Percentiles rank a stretch among this genome's conserved stretches.
These are phyloP conservation scores for Neonectria sp. DNA, from an alignment of 2,329 filamentous ascomycete genomes.

Conservation along the genomic window DNA sequence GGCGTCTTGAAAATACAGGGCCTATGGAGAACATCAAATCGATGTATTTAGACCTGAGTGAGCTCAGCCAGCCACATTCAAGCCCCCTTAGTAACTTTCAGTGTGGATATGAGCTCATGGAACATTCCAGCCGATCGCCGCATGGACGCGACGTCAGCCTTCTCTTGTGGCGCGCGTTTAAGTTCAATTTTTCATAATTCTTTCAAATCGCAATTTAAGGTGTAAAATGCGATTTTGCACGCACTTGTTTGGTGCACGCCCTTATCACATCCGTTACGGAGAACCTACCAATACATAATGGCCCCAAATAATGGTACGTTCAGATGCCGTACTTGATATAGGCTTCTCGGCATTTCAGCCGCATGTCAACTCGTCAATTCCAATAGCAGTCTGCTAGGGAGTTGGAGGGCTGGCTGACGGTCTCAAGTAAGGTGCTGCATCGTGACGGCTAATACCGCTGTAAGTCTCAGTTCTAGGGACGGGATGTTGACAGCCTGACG, in stretches of 20 bases:
- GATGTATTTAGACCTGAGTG: background rate
- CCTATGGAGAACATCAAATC: background rate
- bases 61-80: background rate
- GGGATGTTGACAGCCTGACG: background rate
- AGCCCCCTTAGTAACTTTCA: background rate
- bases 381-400: background rate
- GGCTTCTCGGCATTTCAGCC: background rate
- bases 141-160: background rate
- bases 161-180: background rate
- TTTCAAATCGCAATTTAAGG: background rate
- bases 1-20: background rate
- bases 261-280: background rate
- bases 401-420: background rate
- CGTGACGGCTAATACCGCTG: background rate
- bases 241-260: background rate
- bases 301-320: background rate
- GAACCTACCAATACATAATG: background rate
- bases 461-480: background rate
- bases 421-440: background rate
- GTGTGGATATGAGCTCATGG: background rate
- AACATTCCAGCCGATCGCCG: background rate
- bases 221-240: background rate
- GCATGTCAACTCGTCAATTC: background rate
- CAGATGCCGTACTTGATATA: background rate
- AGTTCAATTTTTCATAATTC: background rate